phyloP scores from a whole-genome alignment of 1,284 basidiomycete species.

The Fistulina hepatica region DNA sequence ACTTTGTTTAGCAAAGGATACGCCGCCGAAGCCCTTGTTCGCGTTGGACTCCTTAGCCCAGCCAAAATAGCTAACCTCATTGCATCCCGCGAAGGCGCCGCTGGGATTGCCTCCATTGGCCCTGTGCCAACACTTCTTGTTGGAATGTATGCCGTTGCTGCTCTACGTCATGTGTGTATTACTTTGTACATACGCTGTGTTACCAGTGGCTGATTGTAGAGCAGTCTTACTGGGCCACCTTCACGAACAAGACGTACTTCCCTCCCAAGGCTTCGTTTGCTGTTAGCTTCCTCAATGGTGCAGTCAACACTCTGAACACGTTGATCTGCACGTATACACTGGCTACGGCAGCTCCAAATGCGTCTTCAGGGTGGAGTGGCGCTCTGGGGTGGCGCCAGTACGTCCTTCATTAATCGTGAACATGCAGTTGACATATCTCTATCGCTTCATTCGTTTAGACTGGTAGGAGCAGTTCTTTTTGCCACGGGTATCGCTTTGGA shows the following conservation, averaged over 20 bases:
- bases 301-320: conserved; percentile 10
- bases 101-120: conserved; percentile 9
- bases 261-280: conserved; percentile 1
- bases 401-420: background rate
- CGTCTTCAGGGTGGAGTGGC: conserved; percentile 1
- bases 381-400: conserved; percentile 15
- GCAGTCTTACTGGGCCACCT: conserved; percentile 11
- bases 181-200: no score
- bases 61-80: no score
- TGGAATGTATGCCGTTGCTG: conserved; percentile 11
- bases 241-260: conserved; percentile 9
- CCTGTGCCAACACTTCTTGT: conserved; percentile 11
- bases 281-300: conserved; percentile 9
- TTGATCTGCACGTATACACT: conserved; percentile 11
- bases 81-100: conserved; percentile 8
- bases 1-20: conserved; percentile 10
- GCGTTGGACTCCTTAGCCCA: conserved; percentile 6
- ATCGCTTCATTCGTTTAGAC: background rate
- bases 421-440: background rate
- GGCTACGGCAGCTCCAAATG: background rate
- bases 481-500: conserved; percentile 13
- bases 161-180: conserved; percentile 7
- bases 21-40: conserved; percentile 9
- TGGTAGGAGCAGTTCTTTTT: conserved; percentile 14
- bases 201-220: background rate